Conservation (phyloP, 2,329 filamentous ascomycete species). For the Hypoxylon sp. region DNA sequence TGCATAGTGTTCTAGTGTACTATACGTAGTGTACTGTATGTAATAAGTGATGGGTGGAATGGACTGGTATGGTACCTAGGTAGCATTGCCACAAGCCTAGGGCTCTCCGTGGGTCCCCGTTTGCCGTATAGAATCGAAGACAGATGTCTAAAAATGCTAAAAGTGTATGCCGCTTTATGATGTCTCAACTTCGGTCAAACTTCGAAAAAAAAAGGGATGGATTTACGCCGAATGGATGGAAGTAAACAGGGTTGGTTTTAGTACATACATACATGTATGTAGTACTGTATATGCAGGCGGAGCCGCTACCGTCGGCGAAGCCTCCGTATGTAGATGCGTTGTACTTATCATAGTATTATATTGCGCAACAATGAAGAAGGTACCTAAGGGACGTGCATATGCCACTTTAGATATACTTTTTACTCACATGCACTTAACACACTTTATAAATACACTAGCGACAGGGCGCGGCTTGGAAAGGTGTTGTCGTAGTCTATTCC, state of each 20-base stretch:
- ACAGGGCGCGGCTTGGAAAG: constrained; percentile 17
- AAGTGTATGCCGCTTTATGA: constrained; percentile 8
- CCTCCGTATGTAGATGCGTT: background rate
- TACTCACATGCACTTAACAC: background rate
- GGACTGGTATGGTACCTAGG: no score
- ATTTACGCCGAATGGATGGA: constrained; percentile 13
- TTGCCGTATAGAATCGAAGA: constrained; percentile 4
- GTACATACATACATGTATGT: no score
- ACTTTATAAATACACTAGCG: constrained; percentile 10
- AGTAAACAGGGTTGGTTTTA: constrained; percentile 9
- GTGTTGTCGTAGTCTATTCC: constrained; percentile 20
- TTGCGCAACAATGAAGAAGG: constrained; percentile 1
- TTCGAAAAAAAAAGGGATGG: constrained; percentile 8
- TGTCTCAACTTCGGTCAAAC: constrained; percentile 14
- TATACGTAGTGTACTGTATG: background rate
- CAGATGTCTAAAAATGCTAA: background rate
- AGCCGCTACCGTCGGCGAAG: constrained; percentile 21
- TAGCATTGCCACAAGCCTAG: constrained; percentile 21
- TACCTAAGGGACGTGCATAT: background rate
- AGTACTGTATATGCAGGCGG: constrained; percentile 27
- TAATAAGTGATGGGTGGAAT: constrained; percentile 17
- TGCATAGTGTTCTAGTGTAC: background rate
- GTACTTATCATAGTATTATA: background rate
- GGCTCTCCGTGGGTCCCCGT: constrained; percentile 12
- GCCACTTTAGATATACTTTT: no score